Evolutionary conservation across 2,329 filamentous ascomycete species (phyloP), one percentile per base, ranked within the genome.

Genomic region (Lojkania enalia): DNA sequence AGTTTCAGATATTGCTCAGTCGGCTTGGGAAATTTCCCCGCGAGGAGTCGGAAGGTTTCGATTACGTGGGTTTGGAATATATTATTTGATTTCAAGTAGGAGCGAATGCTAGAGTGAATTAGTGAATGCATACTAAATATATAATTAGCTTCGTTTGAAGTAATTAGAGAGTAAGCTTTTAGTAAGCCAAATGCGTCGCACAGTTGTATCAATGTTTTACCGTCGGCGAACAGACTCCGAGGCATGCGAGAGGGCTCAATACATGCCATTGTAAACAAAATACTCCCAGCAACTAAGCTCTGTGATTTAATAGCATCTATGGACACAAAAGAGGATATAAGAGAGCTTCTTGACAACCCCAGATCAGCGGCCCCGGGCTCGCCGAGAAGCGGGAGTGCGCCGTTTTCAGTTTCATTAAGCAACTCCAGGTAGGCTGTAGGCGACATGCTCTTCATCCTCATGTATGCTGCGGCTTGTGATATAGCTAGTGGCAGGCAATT

Each of bases 1-100:
- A 38, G 32, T 19, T 35, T 37, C 16, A 14, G 7, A 19, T 42
- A 35, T 25, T 47, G 38, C 32, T 47, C 35, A 7, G 3, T 21
- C 4, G 7, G 18, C 16, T 33, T 20, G 39, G 39, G 44, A 35
- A 42, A 42, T 11, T 19, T 38, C 16, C 12, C 15, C 3, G 25
- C 29, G 13, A 33, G 25, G 6, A 29, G n/a, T 20, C 23, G 25
- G 27, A 41, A 32, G 13, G 16, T 25, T 13, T 30, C 11, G 9
- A 15, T n/a, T 27, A 25, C 23, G 16, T 39, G 15, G 9, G 19
- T 3, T 5, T 6, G 4, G 23, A 27, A 30, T 30, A 29, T 20
- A 18, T 18, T n/a, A 7, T 6, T 27, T 11, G 13, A 13, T 25
- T 39, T 30, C 4, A 39, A 15, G 15, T 39, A 30, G 14, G n/a